Percentiles rank a stretch among this genome's conserved stretches.
phyloP scores from a whole-genome alignment of 352 stramenopile species.

The Plasmopara halstedii region DNA sequence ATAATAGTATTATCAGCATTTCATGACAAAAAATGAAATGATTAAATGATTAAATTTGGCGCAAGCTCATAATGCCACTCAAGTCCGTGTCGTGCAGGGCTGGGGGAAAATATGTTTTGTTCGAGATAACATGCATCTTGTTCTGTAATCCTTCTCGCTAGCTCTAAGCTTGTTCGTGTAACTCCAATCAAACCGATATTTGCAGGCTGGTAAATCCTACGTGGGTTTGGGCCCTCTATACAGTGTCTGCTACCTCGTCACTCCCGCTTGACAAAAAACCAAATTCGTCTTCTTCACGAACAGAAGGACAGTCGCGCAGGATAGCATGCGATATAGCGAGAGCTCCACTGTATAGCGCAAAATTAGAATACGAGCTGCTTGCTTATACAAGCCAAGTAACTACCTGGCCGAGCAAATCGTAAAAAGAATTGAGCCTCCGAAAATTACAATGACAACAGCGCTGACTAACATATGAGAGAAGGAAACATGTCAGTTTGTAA shows the following conservation, averaged over 20 bases:
- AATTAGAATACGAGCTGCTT: not conserved
- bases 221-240: conserved; percentile 27
- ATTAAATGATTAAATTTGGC: too few species aligned
- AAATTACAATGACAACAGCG: conserved; percentile 67
- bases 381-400: conserved; percentile 1
- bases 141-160: too few species aligned
- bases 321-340: conserved; percentile 74
- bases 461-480: conserved; percentile 32
- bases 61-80: too few species aligned
- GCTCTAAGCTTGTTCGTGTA: too few species aligned
- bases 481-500: not conserved
- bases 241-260: conserved; percentile 63
- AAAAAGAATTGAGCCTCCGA: conserved; percentile 82
- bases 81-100: too few species aligned
- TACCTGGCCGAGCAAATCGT: conserved; percentile 81
- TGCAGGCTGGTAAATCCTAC: too few species aligned
- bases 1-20: too few species aligned
- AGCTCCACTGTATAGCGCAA: conserved; percentile 33
- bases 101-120: too few species aligned
- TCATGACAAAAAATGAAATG: too few species aligned
- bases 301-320: conserved; percentile 63
- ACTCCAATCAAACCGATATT: too few species aligned
- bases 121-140: too few species aligned
- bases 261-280: conserved; percentile 62
- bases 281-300: conserved; percentile 74